phyloP scores from a whole-genome alignment of 2,329 filamentous ascomycete species.

The Nemania abortiva region DNA sequence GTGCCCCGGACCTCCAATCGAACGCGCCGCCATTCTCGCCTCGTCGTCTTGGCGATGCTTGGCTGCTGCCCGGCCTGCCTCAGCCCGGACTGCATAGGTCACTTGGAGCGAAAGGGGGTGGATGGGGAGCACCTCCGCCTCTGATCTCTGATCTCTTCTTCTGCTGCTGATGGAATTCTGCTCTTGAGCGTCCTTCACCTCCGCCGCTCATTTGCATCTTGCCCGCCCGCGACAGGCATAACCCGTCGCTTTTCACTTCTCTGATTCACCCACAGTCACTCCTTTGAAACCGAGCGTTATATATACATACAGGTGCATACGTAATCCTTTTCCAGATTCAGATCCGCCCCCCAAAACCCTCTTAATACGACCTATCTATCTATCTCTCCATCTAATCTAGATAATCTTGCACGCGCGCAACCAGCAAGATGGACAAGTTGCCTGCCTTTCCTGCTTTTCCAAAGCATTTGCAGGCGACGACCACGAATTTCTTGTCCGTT shows the following conservation, averaged over 20 bases:
- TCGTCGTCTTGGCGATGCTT: conserved; percentile 40
- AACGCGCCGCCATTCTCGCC: conserved; percentile 26
- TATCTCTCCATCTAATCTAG: neutral
- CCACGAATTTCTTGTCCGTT: conserved; percentile 43
- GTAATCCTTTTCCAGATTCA: conserved; percentile 31
- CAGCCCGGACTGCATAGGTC: conserved; percentile 29
- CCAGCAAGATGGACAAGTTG: conserved; percentile 46
- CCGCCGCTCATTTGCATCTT: conserved; percentile 31
- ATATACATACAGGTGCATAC: conserved; percentile 29
- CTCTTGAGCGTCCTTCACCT: conserved; percentile 30
- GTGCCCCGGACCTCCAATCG: conserved; percentile 31
- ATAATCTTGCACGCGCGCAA: neutral
- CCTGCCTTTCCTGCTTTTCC: conserved; percentile 42
- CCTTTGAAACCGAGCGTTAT: conserved; percentile 34
- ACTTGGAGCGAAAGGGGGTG: conserved; percentile 34
- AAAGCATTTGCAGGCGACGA: conserved; percentile 39
- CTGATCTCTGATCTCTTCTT: conserved; percentile 4
- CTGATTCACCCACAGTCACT: conserved; percentile 38
- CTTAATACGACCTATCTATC: conserved; percentile 14
- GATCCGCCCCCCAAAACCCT: conserved; percentile 20
- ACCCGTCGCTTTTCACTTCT: conserved; percentile 28
- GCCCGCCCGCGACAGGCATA: conserved; percentile 30
- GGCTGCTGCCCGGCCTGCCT: conserved; percentile 34
- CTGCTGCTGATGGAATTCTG: conserved; percentile 25
- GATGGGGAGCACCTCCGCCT: conserved; percentile 23